Evolutionary conservation across 805 yeast genomes (phyloP), one percentile per base, ranked within the genome.

Genomic region (Sporopachydermia lactativora): DNA sequence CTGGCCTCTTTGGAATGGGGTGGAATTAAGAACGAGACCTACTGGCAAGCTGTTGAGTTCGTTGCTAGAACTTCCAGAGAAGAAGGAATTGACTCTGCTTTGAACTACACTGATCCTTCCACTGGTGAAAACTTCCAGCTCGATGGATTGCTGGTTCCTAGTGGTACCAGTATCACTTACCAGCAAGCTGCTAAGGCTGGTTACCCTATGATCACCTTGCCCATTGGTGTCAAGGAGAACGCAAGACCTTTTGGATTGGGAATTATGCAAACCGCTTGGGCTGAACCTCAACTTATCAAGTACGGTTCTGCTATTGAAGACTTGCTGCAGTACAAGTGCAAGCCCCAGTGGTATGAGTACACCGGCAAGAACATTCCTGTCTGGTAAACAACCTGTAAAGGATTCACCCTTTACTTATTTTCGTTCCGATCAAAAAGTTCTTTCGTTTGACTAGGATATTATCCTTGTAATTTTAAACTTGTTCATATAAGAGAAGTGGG

Each of bases 141-240:
- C 18, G 58, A 54, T 41, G 53, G 49, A 41, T 42, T 52, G 19
- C 24, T 51, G 13, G 52, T 47, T 38, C 54, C 54, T 36, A 45
- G 47, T 16, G 50, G 52, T 4, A 39, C 45, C 15, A 39, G 52
- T 4, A 52, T 54, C 39, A 47, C 52, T 15, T 53, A 52, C 40
- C 57, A 53, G 35, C 59, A 53, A 41, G 54, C 59, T 19, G 59
- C 57, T 4, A 52, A 51, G 43, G 57, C 59, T 6, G 59, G 54
- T 8, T 54, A 54, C 41, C 59, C 59, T 3, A 47, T 52, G 49
- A 43, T 54, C 11, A 53, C 55, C 2, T 38, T 54, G 17, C 59
- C 59, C 3, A 47, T 53, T 31, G 52, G 52, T 19, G 43, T 45
- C 6, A 43, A 43, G n/a, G 17, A 43, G 3, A 44, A 42, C 34